phyloP scores from a whole-genome alignment of 2,329 filamentous ascomycete genomes.

The Hypoxylon sp. region DNA sequence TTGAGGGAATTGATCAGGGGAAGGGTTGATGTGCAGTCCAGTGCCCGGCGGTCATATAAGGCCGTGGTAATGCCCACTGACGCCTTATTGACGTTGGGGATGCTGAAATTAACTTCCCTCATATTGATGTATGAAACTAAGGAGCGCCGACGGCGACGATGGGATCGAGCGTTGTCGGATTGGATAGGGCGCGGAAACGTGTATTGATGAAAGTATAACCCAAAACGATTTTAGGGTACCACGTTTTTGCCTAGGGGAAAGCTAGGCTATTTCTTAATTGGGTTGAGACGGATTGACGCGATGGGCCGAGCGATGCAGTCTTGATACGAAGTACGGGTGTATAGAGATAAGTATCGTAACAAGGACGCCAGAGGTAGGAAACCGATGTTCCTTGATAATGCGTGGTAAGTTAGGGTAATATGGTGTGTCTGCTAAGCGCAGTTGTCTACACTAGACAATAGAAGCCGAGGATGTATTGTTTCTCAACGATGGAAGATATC shows the following conservation, averaged over 20 bases:
- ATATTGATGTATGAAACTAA: slow-evolving; percentile 66
- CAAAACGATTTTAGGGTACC: no score
- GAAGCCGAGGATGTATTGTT: slow-evolving; percentile 18
- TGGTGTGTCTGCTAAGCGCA: slow-evolving; percentile 22
- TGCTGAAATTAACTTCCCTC: slow-evolving; percentile 99
- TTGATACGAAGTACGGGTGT: slow-evolving; percentile 41
- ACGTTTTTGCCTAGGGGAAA: no score
- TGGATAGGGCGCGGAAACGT: slow-evolving; percentile 19
- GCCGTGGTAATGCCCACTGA: slow-evolving; percentile 98
- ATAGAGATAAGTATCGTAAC: slow-evolving; percentile 27
- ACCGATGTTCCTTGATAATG: slow-evolving; percentile 40
- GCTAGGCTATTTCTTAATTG: slow-evolving; percentile 29
- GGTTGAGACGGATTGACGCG: slow-evolving; percentile 29
- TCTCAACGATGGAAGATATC: slow-evolving; percentile 27
- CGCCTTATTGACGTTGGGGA: slow-evolving; percentile 99
- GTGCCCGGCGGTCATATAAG: slow-evolving; percentile 94
- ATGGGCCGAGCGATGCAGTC: slow-evolving; percentile 34
- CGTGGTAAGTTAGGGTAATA: slow-evolving; percentile 43
- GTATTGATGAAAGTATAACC: slow-evolving; percentile 13
- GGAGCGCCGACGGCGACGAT: slow-evolving; percentile 33
- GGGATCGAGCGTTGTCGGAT: slow-evolving; percentile 39
- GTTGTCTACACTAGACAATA: slow-evolving; percentile 27
- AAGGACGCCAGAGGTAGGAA: slow-evolving; percentile 28
- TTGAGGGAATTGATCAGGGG: slow-evolving; percentile 99
- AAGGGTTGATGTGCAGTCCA: slow-evolving; percentile 97